These are phyloP conservation scores for Chlorella sorokiniana DNA, from an alignment of 139 green algal species.

Conservation along the genomic window DNA sequence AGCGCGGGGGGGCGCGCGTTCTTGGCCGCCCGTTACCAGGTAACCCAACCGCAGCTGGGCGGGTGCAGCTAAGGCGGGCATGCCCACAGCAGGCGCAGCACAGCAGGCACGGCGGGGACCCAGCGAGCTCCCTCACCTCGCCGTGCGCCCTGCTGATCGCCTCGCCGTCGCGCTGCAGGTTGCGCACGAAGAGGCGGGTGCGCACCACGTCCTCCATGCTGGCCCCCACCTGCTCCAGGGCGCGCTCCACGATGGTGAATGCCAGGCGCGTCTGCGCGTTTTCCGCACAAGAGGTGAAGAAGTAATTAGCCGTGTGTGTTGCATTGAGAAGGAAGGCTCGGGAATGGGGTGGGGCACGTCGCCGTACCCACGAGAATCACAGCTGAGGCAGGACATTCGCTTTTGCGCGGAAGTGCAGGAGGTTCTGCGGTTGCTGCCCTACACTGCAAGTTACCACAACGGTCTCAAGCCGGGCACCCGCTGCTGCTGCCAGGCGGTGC, in stretches of 20 bases:
- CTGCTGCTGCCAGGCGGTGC: neutral
- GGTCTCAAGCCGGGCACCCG: no score
- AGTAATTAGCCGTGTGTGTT: no score
- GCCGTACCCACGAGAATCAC: no score
- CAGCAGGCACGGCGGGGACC: neutral
- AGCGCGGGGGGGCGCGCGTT: neutral
- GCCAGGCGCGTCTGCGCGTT: conserved; percentile 19
- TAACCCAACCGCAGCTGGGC: no score
- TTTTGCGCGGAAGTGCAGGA: no score
- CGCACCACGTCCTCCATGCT: conserved; percentile 9
- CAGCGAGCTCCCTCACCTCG: conserved; percentile 8
- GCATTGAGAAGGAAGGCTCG: no score
- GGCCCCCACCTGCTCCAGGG: conserved; percentile 6
- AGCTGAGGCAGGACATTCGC: no score
- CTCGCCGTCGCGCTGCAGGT: conserved; percentile 22
- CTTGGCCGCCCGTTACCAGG: no score
- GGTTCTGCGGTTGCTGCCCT: no score
- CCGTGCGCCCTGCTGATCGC: conserved; percentile 29
- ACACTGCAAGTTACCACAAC: no score
- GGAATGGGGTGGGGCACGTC: neutral
- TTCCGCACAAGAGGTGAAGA: no score
- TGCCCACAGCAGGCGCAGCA: neutral
- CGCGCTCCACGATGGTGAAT: conserved; percentile 14
- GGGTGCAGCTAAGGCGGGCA: no score
- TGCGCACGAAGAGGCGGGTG: conserved; percentile 40